Percentiles rank a stretch among this genome's conserved stretches.
Conservation (phyloP, 2,329 filamentous ascomycete species). For the Diaporthe helianthi region DNA sequence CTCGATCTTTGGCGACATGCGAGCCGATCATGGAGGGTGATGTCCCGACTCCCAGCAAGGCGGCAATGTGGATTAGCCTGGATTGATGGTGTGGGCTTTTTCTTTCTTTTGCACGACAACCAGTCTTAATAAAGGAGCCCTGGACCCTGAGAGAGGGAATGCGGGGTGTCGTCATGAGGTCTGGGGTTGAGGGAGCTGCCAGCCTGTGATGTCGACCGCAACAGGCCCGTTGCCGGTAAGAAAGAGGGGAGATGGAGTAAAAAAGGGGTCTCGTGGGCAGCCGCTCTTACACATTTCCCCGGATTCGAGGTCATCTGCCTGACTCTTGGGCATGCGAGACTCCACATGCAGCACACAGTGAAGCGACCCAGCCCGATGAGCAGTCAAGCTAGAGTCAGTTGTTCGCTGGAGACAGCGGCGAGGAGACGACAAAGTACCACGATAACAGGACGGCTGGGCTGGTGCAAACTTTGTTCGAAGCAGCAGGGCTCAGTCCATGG, state of each 20-base stretch:
- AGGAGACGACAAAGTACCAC: slow-evolving; percentile 14
- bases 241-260: slow-evolving; percentile 27
- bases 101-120: not conserved
- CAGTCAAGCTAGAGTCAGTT: slow-evolving; percentile 26
- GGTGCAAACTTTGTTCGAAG: slow-evolving; percentile 5
- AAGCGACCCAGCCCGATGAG: slow-evolving; percentile 4
- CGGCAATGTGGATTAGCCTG: not conserved
- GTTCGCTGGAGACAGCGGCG: not conserved
- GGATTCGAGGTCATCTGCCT: slow-evolving; percentile 32
- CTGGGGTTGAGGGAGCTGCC: slow-evolving; percentile 1
- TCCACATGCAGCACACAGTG: slow-evolving; percentile 26
- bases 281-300: slow-evolving; percentile 29
- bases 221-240: slow-evolving; percentile 25
- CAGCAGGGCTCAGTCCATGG: not conserved
- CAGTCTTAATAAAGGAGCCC: not conserved
- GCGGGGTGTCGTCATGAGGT: slow-evolving; percentile 33
- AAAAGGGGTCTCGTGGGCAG: slow-evolving; percentile 28
- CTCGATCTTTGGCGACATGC: not conserved
- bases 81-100: not conserved
- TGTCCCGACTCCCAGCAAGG: slow-evolving; percentile 11
- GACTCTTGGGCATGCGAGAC: slow-evolving; percentile 20
- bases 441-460: slow-evolving; percentile 3
- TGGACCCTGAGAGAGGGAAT: slow-evolving; percentile 21
- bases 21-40: not conserved
- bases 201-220: slow-evolving; percentile 13